A percentile compares a stretch with the other conserved stretches of the same genome.
phyloP scores from a whole-genome alignment of 192 early-diverging fungal species.

The Chytriomyces confervae region DNA sequence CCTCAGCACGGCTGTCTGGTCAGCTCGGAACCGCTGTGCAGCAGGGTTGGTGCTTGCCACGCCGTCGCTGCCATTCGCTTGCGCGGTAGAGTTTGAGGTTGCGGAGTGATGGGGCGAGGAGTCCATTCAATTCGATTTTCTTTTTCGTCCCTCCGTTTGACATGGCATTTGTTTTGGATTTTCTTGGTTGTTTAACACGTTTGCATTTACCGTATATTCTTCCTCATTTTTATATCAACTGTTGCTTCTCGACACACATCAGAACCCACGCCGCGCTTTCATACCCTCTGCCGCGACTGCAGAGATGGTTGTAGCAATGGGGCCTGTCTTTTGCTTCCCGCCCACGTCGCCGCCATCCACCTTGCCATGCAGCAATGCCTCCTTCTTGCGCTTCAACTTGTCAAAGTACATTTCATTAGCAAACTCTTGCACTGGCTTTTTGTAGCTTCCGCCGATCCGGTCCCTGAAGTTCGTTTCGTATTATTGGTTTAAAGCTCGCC shows the following conservation, averaged over 20 bases:
- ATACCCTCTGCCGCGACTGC: neutral
- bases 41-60: neutral
- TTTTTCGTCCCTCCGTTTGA: neutral
- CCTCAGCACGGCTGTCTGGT: conserved; percentile 22
- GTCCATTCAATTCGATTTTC: neutral
- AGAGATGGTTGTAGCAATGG: neutral
- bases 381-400: conserved; percentile 27
- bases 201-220: no score
- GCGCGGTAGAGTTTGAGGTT: neutral
- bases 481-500: neutral
- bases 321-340: neutral
- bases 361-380: neutral
- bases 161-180: neutral
- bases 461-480: conserved; percentile 42
- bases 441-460: conserved; percentile 59
- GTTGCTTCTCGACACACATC: neutral
- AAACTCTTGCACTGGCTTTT: conserved; percentile 50
- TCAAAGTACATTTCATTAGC: conserved; percentile 64
- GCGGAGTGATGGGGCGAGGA: neutral
- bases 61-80: neutral
- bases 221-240: no score
- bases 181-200: neutral
- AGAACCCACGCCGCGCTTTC: neutral
- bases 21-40: conserved; percentile 24
- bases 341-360: neutral